Conservation (phyloP, 192 early-diverging fungal genomes). For the Coemansia sp. region DNA sequence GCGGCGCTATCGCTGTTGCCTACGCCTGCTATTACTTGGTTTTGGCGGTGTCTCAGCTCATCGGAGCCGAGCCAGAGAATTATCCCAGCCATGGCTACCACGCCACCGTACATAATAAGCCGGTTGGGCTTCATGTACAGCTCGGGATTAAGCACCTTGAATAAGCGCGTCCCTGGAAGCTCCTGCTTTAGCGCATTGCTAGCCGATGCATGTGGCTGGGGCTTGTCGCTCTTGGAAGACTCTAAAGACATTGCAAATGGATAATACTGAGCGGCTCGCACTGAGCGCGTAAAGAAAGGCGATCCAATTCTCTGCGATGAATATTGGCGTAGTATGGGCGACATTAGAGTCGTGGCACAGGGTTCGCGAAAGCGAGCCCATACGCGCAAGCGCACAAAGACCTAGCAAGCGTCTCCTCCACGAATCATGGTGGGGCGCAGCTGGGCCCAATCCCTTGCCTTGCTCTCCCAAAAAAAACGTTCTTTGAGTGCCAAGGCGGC, state of each 20-base stretch:
- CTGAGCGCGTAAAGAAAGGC: neutral
- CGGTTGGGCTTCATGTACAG: constrained; percentile 51
- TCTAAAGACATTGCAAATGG: neutral
- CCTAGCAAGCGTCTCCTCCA: neutral
- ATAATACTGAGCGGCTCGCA: neutral
- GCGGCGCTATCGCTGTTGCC: neutral
- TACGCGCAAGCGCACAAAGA: neutral
- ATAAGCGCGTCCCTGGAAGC: constrained; percentile 42
- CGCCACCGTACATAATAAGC: constrained; percentile 46
- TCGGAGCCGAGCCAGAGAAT: constrained; percentile 41
- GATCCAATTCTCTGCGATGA: neutral
- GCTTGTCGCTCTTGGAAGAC: neutral
- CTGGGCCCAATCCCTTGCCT: neutral
- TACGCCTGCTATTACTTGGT: constrained; percentile 3
- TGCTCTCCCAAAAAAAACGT: neutral
- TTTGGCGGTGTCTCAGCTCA: constrained; percentile 31
- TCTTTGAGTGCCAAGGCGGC: neutral
- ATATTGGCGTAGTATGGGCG: neutral
- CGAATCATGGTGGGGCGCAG: neutral
- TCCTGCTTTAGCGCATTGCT: constrained; percentile 21
- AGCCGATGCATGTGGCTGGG: neutral
- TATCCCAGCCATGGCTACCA: constrained; percentile 29
- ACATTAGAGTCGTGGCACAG: no score
- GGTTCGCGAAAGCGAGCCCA: no score
- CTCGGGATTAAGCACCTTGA: constrained; percentile 51